Conservation (phyloP, 306 rosid species). For the Dryas drummondii region DNA sequence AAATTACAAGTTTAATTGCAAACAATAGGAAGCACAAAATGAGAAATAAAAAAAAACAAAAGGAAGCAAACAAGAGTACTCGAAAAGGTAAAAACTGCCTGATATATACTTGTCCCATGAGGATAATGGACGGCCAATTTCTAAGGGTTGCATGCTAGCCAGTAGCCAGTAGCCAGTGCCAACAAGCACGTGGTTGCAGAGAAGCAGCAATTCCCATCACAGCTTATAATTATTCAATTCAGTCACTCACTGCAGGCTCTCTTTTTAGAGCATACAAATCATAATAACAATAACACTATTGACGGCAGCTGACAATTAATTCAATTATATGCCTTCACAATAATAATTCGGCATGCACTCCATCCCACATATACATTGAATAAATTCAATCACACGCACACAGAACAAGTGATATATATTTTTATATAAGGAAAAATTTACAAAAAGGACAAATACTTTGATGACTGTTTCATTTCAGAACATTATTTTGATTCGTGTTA, state of each 20-base stretch:
- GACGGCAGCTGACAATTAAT: too few relatives aligned
- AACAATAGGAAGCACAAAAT: too few relatives aligned
- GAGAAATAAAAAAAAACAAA: background rate
- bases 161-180: background rate
- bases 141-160: background rate
- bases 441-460: too few relatives aligned
- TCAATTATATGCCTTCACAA: too few relatives aligned
- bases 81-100: conserved; percentile 1
- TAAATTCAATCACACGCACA: too few relatives aligned
- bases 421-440: too few relatives aligned
- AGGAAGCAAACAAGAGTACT: background rate
- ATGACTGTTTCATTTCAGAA: too few relatives aligned
- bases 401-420: too few relatives aligned
- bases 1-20: too few relatives aligned
- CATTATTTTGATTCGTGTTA: too few relatives aligned
- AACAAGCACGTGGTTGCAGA: conserved; percentile 22
- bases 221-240: background rate
- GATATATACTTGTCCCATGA: background rate
- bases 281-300: background rate
- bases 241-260: background rate
- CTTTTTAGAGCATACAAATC: background rate
- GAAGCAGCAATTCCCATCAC: background rate
- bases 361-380: too few relatives aligned
- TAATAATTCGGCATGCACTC: too few relatives aligned
- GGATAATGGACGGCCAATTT: background rate